These are phyloP conservation scores for Suillus spraguei DNA, from an alignment of 768 basidiomycete genomes.

Conservation along the genomic window DNA sequence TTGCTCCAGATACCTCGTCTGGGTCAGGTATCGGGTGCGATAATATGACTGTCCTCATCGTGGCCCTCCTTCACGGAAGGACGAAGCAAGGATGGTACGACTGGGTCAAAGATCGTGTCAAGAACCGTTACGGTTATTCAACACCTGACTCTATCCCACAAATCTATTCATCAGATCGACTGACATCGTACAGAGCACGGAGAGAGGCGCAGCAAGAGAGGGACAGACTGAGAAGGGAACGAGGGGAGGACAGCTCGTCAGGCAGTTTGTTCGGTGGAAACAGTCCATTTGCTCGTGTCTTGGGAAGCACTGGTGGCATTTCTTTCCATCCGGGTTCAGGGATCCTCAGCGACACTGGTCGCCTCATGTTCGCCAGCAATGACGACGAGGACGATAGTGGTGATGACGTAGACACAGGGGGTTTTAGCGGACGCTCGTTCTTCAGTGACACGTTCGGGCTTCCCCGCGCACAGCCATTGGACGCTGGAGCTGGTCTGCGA, in stretches of 20 bases:
- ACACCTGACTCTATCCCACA: conserved; percentile 80
- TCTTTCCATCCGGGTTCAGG: conserved; percentile 60
- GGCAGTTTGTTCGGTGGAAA: conserved; percentile 36
- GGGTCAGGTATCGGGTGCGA: conserved; percentile 96
- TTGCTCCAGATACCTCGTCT: conserved; percentile 91
- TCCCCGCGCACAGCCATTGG: conserved; percentile 43
- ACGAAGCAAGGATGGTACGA: conserved; percentile 92
- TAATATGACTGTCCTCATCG: conserved; percentile 96
- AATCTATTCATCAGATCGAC: conserved; percentile 67
- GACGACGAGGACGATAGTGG: conserved; percentile 65
- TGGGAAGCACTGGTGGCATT: conserved; percentile 63
- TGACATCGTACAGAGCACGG: conserved; percentile 64
- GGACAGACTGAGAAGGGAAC: conserved; percentile 40
- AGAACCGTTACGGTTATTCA: conserved; percentile 69
- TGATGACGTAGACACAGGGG: conserved; percentile 42
- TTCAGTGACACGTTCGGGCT: conserved; percentile 52
- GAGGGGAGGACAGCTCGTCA: conserved; percentile 34
- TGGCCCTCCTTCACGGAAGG: conserved; percentile 84
- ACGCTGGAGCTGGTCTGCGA: conserved; percentile 59
- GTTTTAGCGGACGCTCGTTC: conserved; percentile 40
- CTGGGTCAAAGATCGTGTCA: conserved; percentile 86
- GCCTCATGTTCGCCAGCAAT: conserved; percentile 62
- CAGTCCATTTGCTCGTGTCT: conserved; percentile 52
- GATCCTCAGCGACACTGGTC: conserved; percentile 50
- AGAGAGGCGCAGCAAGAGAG: conserved; percentile 58